Base-by-base conservation (phyloP, 176 grass and related monocot genomes). In the Phoenix dactylifera region DNA sequence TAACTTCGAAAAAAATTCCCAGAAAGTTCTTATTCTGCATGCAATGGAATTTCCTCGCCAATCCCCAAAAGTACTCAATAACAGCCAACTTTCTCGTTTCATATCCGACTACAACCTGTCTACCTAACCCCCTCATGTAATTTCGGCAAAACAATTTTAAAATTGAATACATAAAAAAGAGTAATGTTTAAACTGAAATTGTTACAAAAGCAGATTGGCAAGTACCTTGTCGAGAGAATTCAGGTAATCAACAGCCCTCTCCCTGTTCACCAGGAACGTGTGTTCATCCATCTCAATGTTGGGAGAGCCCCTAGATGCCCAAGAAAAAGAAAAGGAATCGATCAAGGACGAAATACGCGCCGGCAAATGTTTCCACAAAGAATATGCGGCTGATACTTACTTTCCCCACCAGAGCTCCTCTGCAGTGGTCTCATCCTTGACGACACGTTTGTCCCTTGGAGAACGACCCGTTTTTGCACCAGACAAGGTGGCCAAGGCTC, bases 241-340 rank as follows among this genome's bases (percentile, higher is more conserved):
- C 57, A 98, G 79, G 74, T 98, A 98, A 81, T 98, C 93, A 6
- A 98, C 84, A 9, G 93, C 93, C 52, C 93, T 74, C 82, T 98
- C 93, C 63, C 93, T 70, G 81, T 98, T 92, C 18, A 76, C 76
- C 50, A 98, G 79, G 73, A 98, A 98, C 10, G 93, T 88, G 58
- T 98, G 93, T 75, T 92, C 93, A 55, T 98, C 93, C 93, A 98
- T 98, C 87, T 98, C 93, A 71, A 98, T 92, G 76, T 98, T 98
- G 0, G 93, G 93, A 3, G 93, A 98, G 1, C 93, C 93, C 79
- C 93, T 15, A 39, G 48, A 16, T 61, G 28, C 4, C 26, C 0
- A 16, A 60, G 63, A 29, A 68, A 50, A 57, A 6, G 28, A 9
- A 7, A 17, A 49, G 35, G 10, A 44, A 44, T 44, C 6, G 32